Base-by-base conservation (phyloP, 805 yeast species). In the Zygoascus flipseniorum region DNA sequence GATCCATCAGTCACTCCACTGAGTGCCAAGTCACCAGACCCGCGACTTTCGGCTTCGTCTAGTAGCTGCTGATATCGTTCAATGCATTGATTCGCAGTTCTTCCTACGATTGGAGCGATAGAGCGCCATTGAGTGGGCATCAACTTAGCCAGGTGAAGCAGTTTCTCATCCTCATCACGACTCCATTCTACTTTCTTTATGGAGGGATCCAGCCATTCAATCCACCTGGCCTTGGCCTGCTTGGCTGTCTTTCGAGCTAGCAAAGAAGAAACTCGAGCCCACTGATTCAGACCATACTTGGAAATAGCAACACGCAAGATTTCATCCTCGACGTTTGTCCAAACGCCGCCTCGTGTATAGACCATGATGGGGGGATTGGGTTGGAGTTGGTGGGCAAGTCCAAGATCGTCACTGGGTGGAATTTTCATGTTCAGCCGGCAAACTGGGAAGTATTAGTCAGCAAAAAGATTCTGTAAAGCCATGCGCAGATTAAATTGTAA, bases 101-200 rank as follows among this genome's bases (percentile, higher is more conserved):
- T 73, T 0, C 90, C 89, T 66, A 90, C 72, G 9, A 83, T 67
- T 6, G 86, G 80, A 1, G 95, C 85, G n/a, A 93, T 86, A 1
- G 93, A 81, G 47, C 95, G 78, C 99, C 99, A 92, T 69, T 90
- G 97, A 57, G 90, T 89, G 1, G 98, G 97, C 59, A 90, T 70
- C 35, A 82, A 67, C 59, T 80, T 78, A 0, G 86, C 89, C 55
- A 89, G 62, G 35, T 78, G 75, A 53, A 89, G 66, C 47, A 92
- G 72, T 63, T 78, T 78, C 46, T 79, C 82, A 66, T 92, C 99
- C 55, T 90, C 96, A 28, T 80, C 83, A 31, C 75, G 72, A 0
- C 85, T 70, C 93, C 97, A 93, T 28, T 77, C 83, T 0, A 69
- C 55, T 57, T 80, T 81, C 62, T 77, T 73, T 48, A 92, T 76